Percentiles rank a stretch among this genome's conserved stretches.
phyloP scores from a whole-genome alignment of 163 green algal genomes.

The Chloromonas sp. region DNA sequence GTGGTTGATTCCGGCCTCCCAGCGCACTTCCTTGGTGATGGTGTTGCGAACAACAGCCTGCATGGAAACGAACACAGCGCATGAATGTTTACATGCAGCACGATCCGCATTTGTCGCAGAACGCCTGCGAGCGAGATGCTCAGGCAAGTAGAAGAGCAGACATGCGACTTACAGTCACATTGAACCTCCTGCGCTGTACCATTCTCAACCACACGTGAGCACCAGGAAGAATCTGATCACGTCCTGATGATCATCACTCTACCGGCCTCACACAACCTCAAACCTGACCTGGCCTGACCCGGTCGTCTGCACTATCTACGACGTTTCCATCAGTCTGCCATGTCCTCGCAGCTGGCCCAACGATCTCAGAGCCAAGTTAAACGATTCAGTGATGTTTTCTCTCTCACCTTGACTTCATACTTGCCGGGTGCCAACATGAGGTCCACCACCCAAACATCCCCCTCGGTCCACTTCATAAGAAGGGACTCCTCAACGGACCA shows the following conservation, averaged over 20 bases:
- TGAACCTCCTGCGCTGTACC: neutral
- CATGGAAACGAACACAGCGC: neutral
- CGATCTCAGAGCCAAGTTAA: neutral
- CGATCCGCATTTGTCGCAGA: no score
- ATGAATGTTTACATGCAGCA: no score
- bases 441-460: slow-evolving; percentile 12
- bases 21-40: slow-evolving; percentile 9
- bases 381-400: neutral
- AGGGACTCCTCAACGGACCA: slow-evolving; percentile 11
- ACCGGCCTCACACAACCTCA: neutral
- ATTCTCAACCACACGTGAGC: neutral
- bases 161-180: no score
- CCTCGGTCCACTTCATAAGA: slow-evolving; percentile 17
- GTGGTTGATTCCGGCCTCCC: slow-evolving; percentile 24
- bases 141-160: no score
- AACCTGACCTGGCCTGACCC: neutral
- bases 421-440: slow-evolving; percentile 6
- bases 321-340: no score
- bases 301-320: no score
- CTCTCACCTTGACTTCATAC: slow-evolving; percentile 18
- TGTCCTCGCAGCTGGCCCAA: no score
- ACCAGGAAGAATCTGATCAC: neutral
- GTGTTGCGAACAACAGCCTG: slow-evolving; percentile 18
- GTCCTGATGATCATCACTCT: neutral
- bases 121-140: no score